Percentiles rank a stretch among this genome's conserved stretches.
Evolutionary conservation across 768 basidiomycete genomes (phyloP).

Genomic region (Boletus pseudo-olivaceus): DNA sequence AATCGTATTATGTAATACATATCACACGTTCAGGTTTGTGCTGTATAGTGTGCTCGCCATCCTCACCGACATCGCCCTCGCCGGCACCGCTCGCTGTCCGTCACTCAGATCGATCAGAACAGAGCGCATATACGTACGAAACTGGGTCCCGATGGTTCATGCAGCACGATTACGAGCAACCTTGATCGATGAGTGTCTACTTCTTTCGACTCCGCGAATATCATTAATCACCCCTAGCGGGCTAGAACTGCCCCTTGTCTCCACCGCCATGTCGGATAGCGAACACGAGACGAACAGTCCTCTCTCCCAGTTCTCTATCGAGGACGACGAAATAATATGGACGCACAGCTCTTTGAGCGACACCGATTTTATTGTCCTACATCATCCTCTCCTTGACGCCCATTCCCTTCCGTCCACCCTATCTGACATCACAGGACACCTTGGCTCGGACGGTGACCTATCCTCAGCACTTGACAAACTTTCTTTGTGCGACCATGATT

Average conservation of each 20-base stretch:
- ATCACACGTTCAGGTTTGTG: slow-evolving; percentile 18
- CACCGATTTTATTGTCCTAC: slow-evolving; percentile 26
- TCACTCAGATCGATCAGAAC: neutral
- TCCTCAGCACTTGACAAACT: slow-evolving; percentile 16
- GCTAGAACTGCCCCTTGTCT: neutral
- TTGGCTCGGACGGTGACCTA: slow-evolving; percentile 11
- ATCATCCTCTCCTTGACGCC: slow-evolving; percentile 15
- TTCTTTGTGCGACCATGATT: slow-evolving; percentile 13
- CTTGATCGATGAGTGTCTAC: slow-evolving; percentile 1
- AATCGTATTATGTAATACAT: slow-evolving; percentile 34
- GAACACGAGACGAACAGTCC: slow-evolving; percentile 6
- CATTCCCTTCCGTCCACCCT: slow-evolving; percentile 12
- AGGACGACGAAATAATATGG: slow-evolving; percentile 27
- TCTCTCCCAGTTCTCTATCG: slow-evolving; percentile 14
- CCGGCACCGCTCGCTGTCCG: neutral
- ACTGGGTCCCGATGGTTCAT: neutral
- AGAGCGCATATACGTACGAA: neutral
- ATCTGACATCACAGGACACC: slow-evolving; percentile 1
- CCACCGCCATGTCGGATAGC: slow-evolving; percentile 11
- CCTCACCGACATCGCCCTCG: neutral
- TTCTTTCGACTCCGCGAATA: slow-evolving; percentile 16
- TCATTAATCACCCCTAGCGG: neutral
- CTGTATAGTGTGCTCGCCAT: neutral
- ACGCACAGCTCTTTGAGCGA: slow-evolving; percentile 2
- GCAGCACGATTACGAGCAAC: slow-evolving; percentile 9